Base-by-base conservation (phyloP, 441 rosid species). In the Bruguiera hainesii region DNA sequence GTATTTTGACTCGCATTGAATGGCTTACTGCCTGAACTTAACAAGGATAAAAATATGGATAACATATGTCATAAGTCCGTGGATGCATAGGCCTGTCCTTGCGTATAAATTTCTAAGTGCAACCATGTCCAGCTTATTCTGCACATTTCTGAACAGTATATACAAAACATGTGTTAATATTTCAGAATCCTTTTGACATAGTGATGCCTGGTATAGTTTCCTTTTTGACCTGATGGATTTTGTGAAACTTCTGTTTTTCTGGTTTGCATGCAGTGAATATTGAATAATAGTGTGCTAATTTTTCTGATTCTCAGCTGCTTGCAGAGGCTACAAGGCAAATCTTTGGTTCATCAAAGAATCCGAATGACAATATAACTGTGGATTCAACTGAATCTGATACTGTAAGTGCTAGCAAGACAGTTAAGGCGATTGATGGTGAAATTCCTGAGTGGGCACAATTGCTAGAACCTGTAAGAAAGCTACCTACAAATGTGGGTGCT, bases 401-500 rank as follows among this genome's bases (percentile, higher is more conserved):
- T 13, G 19, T 66, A 28, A 66, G 71, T 73, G 63, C 67, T n/a
- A 55, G 61, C 37, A 78, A 75, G 56, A 63, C 64, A 35, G 66
- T 33, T 28, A 68, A 52, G 46, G 66, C 29, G 51, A 68, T 55
- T 60, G 81, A 80, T 53, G 63, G 59, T 51, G 73, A 71, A 71
- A 69, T 80, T 75, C 90, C 90, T 65, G 80, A 79, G 60, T 85
- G 87, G 90, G 87, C 84, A 4, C 73, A 56, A 69, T 83, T 63
- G 60, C 80, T 83, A 52, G 79, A 79, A 66, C 86, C 84, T 57
- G 87, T 80, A 3, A 81, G 82, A 76, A 83, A 80, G 80, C 74
- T 85, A 46, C 87, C 90, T 8, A 85, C 90, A 63, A 85, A 85
- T 71, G 87, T 83, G 57, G 90, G 90, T 53, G 83, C 90, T n/a